Evolutionary conservation across 352 stramenopile species (phyloP).

Genomic region (Halophytophthora batemanensis): DNA sequence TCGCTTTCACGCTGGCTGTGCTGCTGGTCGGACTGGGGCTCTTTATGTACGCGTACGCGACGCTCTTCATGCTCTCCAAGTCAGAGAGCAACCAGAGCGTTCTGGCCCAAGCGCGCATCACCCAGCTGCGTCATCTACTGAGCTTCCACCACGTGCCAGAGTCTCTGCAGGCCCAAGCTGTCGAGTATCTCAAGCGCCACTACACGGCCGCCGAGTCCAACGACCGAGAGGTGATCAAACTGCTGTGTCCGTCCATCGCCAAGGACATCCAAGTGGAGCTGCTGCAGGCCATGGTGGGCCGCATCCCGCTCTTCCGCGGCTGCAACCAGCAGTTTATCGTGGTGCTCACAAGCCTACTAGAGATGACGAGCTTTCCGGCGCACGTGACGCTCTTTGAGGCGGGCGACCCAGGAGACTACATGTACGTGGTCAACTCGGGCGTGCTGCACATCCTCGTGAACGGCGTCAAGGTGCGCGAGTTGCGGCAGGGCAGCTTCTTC

Average conservation of each 20-base stretch:
- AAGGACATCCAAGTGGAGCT: slow-evolving; percentile 77
- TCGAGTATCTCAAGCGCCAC: slow-evolving; percentile 64
- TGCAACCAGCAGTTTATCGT: slow-evolving; percentile 64
- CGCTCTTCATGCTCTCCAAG: slow-evolving; percentile 70
- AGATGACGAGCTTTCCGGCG: slow-evolving; percentile 55
- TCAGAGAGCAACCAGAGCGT: slow-evolving; percentile 49
- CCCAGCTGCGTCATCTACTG: slow-evolving; percentile 64
- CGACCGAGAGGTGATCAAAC: slow-evolving; percentile 54
- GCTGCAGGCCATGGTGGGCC: slow-evolving; percentile 49
- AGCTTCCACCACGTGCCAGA: slow-evolving; percentile 62
- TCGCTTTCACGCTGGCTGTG: slow-evolving; percentile 47
- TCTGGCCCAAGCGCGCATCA: slow-evolving; percentile 47
- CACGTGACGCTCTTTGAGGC: slow-evolving; percentile 50
- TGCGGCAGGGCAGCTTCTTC: slow-evolving; percentile 65
- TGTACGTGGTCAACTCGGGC: slow-evolving; percentile 71
- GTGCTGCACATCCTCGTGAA: slow-evolving; percentile 59
- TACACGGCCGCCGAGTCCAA: slow-evolving; percentile 71
- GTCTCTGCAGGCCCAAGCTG: slow-evolving; percentile 37
- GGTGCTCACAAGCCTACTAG: slow-evolving; percentile 62
- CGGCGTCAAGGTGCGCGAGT: slow-evolving; percentile 56
- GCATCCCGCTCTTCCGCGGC: slow-evolving; percentile 59
- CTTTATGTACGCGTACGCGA: slow-evolving; percentile 60
- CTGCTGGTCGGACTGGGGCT: slow-evolving; percentile 51
- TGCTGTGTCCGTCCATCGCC: slow-evolving; percentile 69
- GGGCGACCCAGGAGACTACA: slow-evolving; percentile 61